phyloP scores from a whole-genome alignment of 176 grass and related monocot species.

The Oryza rufipogon region DNA sequence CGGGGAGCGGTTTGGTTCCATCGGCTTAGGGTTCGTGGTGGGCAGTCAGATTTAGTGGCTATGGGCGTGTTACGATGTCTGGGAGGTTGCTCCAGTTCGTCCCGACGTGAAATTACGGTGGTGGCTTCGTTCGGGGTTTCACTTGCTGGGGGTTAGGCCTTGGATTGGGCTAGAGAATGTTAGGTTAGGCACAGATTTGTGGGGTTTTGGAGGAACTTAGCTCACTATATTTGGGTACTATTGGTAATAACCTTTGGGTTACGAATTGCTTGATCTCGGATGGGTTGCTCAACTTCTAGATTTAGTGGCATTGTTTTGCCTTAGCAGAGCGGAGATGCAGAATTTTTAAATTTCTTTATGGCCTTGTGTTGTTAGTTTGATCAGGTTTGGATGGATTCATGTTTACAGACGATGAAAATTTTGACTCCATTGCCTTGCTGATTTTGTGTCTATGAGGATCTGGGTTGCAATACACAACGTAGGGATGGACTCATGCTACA shows the following conservation, averaged over 20 bases:
- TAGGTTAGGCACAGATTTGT: conserved; percentile 18
- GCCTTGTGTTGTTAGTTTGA: not conserved
- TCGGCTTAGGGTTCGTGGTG: conserved; percentile 31
- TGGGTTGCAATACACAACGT: not conserved
- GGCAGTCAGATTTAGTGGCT: conserved; percentile 32
- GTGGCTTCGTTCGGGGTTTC: not conserved
- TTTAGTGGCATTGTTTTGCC: not conserved
- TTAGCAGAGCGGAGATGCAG: not conserved
- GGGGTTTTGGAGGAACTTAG: not conserved
- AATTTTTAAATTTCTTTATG: not conserved
- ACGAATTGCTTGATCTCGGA: conserved; percentile 13
- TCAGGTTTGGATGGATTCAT: not conserved
- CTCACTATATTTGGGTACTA: not conserved
- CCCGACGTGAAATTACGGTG: conserved; percentile 8
- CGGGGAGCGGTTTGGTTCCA: conserved; percentile 1
- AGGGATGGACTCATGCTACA: not conserved
- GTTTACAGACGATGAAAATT: not conserved
- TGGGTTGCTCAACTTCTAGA: not conserved
- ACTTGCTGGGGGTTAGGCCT: conserved; percentile 19
- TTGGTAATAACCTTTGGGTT: conserved; percentile 1
- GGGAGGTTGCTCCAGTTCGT: conserved; percentile 1
- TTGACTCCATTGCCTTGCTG: conserved; percentile 18
- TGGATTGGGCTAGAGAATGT: conserved; percentile 14
- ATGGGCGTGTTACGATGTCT: conserved; percentile 1
- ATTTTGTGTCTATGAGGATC: not conserved